Conservation (phyloP, 768 basidiomycete genomes). For the Hericium coralloides region DNA sequence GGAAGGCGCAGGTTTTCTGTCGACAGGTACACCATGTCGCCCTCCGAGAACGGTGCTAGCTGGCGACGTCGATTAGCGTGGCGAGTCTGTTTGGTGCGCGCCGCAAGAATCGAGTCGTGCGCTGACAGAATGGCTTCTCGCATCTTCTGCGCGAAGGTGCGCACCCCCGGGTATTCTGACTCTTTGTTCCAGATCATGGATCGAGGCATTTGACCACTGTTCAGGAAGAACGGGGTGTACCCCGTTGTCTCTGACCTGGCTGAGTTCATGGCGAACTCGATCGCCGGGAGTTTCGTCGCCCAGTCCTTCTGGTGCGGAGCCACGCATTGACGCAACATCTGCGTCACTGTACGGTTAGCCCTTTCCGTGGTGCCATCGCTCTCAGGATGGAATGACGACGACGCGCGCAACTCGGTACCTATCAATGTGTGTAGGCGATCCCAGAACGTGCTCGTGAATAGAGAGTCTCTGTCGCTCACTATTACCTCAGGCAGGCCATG, state of each 20-base stretch:
- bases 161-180: conserved; percentile 20
- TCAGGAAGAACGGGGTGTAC: conserved; percentile 28
- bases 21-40: conserved; percentile 26
- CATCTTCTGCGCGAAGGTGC: conserved; percentile 18
- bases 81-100: conserved; percentile 21
- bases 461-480: conserved; percentile 30
- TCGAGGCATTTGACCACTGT: conserved; percentile 22
- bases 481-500: conserved; percentile 32
- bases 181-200: conserved; percentile 22
- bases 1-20: conserved; percentile 28
- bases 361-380: conserved; percentile 32
- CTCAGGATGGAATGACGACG: conserved; percentile 33
- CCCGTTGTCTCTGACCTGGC: conserved; percentile 26
- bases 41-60: conserved; percentile 5
- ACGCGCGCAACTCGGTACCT: conserved; percentile 26
- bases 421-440: conserved; percentile 21
- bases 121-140: conserved; percentile 19
- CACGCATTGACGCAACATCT: conserved; percentile 23
- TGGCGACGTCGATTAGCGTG: conserved; percentile 17
- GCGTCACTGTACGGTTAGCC: conserved; percentile 23
- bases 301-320: conserved; percentile 24
- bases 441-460: conserved; percentile 39
- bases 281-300: conserved; percentile 25
- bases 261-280: too few species aligned
- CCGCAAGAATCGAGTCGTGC: conserved; percentile 29